Conservation (phyloP, 169 alveolate genomes). For the Plasmodium relictum region DNA sequence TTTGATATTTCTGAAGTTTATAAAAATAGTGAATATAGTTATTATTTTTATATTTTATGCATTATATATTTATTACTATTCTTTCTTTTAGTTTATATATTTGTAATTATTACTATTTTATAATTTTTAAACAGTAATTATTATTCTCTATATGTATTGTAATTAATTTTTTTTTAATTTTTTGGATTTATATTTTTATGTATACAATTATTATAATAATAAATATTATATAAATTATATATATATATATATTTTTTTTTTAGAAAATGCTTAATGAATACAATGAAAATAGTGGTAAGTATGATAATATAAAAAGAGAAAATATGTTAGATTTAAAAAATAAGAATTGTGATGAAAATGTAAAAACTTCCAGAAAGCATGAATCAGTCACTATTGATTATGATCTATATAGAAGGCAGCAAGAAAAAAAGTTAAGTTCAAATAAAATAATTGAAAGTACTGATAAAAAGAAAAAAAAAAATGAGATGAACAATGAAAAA, state of each 20-base stretch:
- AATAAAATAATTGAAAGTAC: conserved; percentile 18
- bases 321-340: conserved; percentile 10
- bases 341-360: conserved; percentile 22
- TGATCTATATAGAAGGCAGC: conserved; percentile 69
- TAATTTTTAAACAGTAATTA: too few species aligned
- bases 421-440: conserved; percentile 61
- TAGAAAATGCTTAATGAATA: conserved; percentile 48
- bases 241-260: conserved; percentile 8
- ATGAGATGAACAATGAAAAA: conserved; percentile 26
- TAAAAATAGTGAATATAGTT: too few species aligned
- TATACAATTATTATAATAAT: not conserved
- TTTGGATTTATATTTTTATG: not conserved
- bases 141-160: not conserved
- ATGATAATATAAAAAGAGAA: conserved; percentile 47
- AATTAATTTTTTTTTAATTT: not conserved
- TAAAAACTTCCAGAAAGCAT: conserved; percentile 13
- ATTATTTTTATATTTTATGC: too few species aligned
- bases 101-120: too few species aligned
- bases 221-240: not conserved
- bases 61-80: too few species aligned
- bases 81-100: too few species aligned
- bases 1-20: too few species aligned
- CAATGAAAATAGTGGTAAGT: conserved; percentile 16
- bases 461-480: conserved; percentile 43
- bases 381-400: conserved; percentile 69